A percentile compares a stretch with the other conserved stretches of the same genome.
Conservation (phyloP, 2,329 filamentous ascomycete genomes). For the Penicillium sp. region DNA sequence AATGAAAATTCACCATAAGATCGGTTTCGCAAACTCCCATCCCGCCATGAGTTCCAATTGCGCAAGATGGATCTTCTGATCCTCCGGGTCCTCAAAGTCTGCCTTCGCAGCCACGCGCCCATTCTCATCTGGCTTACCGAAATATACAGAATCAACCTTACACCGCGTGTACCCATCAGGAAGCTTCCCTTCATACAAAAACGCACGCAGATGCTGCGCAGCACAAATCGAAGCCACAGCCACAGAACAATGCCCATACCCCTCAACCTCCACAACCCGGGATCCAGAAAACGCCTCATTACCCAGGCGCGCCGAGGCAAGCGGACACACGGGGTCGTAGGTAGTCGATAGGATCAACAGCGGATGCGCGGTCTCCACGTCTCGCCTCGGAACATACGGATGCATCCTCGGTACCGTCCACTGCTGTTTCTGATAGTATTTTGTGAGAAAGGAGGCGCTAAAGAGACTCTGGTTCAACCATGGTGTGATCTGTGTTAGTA, state of each 20-base stretch:
- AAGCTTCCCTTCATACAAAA: conserved; percentile 21
- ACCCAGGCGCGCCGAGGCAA: conserved; percentile 19
- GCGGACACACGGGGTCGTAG: conserved; percentile 23
- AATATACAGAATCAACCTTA: conserved; percentile 12
- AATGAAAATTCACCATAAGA: neutral
- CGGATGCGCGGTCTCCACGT: conserved; percentile 20
- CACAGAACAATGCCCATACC: conserved; percentile 23
- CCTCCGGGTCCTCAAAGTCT: conserved; percentile 6
- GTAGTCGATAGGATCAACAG: conserved; percentile 24
- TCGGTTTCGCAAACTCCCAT: neutral
- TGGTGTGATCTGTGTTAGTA: conserved; percentile 1
- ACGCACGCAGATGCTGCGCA: conserved; percentile 18
- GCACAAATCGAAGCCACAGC: conserved; percentile 22
- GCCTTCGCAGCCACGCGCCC: neutral
- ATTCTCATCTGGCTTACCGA: neutral
- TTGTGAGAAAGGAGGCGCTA: neutral
- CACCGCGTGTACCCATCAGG: conserved; percentile 15
- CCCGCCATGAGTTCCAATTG: conserved; percentile 3
- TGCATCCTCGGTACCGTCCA: conserved; percentile 14
- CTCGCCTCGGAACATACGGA: conserved; percentile 10
- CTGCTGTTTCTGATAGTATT: conserved; percentile 9
- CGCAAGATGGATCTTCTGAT: conserved; percentile 6
- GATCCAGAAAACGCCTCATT: conserved; percentile 24
- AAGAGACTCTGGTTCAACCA: conserved; percentile 10
- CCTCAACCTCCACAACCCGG: conserved; percentile 23